Conservation (phyloP, 352 stramenopile species). For the Globisporangium iwayamae region DNA sequence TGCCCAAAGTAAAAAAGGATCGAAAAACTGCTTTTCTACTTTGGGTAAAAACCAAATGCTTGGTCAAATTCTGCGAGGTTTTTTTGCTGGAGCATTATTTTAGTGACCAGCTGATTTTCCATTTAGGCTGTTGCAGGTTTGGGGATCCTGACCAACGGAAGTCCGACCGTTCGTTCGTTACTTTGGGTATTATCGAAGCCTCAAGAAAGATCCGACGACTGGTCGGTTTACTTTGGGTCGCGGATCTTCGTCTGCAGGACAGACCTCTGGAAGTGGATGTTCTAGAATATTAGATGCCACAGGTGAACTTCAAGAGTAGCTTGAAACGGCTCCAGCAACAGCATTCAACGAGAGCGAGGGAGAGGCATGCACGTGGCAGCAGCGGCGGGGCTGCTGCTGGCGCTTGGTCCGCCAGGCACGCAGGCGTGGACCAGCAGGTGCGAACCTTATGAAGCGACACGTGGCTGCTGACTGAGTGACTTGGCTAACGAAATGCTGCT, state of each 20-base stretch:
- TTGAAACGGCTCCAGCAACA: constrained; percentile 4
- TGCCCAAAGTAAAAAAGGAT: neutral
- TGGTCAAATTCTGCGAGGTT: neutral
- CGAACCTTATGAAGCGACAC: neutral
- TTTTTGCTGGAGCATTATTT: neutral
- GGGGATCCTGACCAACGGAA: too few relatives aligned
- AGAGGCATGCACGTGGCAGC: constrained; percentile 6
- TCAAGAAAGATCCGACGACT: neutral
- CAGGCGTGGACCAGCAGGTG: constrained; percentile 58
- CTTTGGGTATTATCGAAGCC: neutral
- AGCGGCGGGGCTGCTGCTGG: constrained; percentile 7
- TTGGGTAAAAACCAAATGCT: neutral
- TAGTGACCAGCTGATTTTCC: too few relatives aligned
- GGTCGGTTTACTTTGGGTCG: neutral
- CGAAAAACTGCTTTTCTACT: neutral
- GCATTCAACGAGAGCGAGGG: neutral
- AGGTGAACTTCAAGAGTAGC: constrained; percentile 1
- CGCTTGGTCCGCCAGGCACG: constrained; percentile 14
- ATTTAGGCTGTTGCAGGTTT: too few relatives aligned
- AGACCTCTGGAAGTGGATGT: neutral
- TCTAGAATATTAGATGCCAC: constrained; percentile 9
- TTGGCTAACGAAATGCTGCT: neutral
- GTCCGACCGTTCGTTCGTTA: neutral
- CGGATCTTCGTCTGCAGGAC: neutral
- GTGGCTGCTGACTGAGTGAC: neutral